Percentiles rank a stretch among this genome's conserved stretches.
phyloP scores from a whole-genome alignment of 1,139 yeast genomes.

The Diutina catenulata region DNA sequence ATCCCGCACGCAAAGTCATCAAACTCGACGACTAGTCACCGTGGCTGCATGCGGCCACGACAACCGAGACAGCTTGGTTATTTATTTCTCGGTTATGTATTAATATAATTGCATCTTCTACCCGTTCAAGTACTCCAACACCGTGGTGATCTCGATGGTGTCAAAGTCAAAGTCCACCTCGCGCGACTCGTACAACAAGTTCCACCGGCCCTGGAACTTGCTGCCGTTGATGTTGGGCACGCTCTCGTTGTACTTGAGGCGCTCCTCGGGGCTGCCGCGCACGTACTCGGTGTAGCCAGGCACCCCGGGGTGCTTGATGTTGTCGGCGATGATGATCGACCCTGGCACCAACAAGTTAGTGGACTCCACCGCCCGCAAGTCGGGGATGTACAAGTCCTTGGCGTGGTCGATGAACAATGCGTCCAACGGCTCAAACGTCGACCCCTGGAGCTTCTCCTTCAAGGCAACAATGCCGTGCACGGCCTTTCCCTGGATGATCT shows the following conservation, averaged over 20 bases:
- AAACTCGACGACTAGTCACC: too few relatives aligned
- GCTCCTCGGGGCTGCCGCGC: conserved; percentile 24
- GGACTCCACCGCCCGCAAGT: conserved; percentile 30
- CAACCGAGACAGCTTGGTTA: too few relatives aligned
- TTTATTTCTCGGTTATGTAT: too few relatives aligned
- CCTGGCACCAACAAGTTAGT: conserved; percentile 29
- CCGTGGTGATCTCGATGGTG: not conserved
- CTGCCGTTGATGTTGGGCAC: conserved; percentile 18
- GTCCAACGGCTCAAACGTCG: conserved; percentile 15
- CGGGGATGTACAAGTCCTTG: conserved; percentile 28
- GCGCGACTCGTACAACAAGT: conserved; percentile 26
- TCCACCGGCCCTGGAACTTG: conserved; percentile 29
- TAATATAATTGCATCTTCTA: not conserved
- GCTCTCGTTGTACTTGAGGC: conserved; percentile 16
- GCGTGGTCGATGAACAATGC: conserved; percentile 32
- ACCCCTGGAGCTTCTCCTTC: conserved; percentile 11
- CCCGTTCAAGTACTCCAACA: not conserved
- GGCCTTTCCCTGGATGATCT: conserved; percentile 28
- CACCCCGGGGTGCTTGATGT: conserved; percentile 22
- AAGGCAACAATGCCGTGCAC: conserved; percentile 18
- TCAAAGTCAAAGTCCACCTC: conserved; percentile 9
- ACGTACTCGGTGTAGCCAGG: conserved; percentile 31
- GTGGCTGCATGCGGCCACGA: too few relatives aligned
- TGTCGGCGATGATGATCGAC: conserved; percentile 30
- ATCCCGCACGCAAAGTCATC: not conserved